Evolutionary conservation across 768 basidiomycete species (phyloP).

Genomic region (Pulveroboletus frians): DNA sequence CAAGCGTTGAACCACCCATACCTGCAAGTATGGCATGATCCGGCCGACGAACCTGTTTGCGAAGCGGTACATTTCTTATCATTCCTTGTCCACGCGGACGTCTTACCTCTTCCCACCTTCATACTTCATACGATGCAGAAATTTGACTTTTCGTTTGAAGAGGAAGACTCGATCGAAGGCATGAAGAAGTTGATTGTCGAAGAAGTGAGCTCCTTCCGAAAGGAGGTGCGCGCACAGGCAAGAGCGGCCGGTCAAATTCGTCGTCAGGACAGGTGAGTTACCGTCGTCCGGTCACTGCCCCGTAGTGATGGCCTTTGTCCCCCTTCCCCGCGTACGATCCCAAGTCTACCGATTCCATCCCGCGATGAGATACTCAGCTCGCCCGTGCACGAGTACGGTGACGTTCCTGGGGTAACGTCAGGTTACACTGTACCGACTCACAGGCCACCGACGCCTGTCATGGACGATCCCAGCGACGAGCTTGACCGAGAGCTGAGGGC

Average conservation of each 20-base stretch:
- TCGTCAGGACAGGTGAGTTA: conserved; percentile 66
- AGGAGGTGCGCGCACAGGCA: conserved; percentile 83
- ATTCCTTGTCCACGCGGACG: background rate
- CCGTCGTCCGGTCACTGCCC: background rate
- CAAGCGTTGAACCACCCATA: conserved; percentile 95
- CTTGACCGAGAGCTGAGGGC: conserved; percentile 80
- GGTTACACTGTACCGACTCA: conserved; percentile 48
- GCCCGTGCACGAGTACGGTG: conserved; percentile 58
- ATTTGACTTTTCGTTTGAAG: conserved; percentile 96
- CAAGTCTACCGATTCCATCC: conserved; percentile 71
- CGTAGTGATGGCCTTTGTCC: background rate
- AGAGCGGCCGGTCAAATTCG: conserved; percentile 67
- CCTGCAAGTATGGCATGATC: conserved; percentile 96
- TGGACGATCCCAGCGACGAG: conserved; percentile 83
- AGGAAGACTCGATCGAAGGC: conserved; percentile 93
- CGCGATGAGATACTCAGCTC: conserved; percentile 80
- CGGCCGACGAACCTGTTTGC: conserved; percentile 87
- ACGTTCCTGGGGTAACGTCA: conserved; percentile 64
- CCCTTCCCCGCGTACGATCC: background rate
- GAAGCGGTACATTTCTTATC: conserved; percentile 48
- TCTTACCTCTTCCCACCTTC: background rate
- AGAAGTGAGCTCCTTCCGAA: conserved; percentile 85
- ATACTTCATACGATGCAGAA: conserved; percentile 34
- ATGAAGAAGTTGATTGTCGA: conserved; percentile 96
- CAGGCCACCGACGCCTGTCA: conserved; percentile 60